Base-by-base conservation (phyloP, 768 basidiomycete genomes). In the Leucocoprinus sp. region DNA sequence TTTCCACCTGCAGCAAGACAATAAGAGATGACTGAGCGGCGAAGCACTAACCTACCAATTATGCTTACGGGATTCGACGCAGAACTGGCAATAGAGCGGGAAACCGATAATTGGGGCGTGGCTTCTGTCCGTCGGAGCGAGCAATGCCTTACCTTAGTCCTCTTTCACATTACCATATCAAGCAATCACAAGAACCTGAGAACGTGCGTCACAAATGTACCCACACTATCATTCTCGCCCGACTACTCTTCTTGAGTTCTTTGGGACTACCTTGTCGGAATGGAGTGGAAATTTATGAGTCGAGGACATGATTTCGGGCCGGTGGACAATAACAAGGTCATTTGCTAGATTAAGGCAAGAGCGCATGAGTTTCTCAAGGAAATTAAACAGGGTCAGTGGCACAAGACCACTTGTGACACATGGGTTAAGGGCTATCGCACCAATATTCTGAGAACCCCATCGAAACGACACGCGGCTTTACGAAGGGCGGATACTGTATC, bases 21-120 rank as follows among this genome's bases (percentile, higher is more conserved):
- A 61, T 58, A 58, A 61, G 54, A 58, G 54, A 53, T 22, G 45
- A 21, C 19, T 48, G 33, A 51, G 48, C n/a, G n/a, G 48, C 49
- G 55, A 54, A 56, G 52, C 54, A n/a, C n/a, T n/a, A 57, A 54
- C 48, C 42, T 49, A 42, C 42, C 57, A 45, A 40, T 52, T 53
- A 45, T 50, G 45, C 14, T 39, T 28, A 28, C 37, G 50, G 54
- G 53, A 35, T 56, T 54, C 55, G 51, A 50, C 21, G 14, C 8
- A 45, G 44, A 45, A 45, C 14, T 46, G 50, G 50, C 26, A 46
- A 46, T 33, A 51, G 37, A 18, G 50, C 50, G 50, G 50, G 12
- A n/a, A 21, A 27, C 50, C 45, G 50, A 51, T 51, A 47, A 48
- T n/a, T 39, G 50, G 45, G 39, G 33, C 18, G 4, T 23, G 22